Base-by-base conservation (phyloP, 1,284 basidiomycete species). In the Cutaneotrichosporon sp. region DNA sequence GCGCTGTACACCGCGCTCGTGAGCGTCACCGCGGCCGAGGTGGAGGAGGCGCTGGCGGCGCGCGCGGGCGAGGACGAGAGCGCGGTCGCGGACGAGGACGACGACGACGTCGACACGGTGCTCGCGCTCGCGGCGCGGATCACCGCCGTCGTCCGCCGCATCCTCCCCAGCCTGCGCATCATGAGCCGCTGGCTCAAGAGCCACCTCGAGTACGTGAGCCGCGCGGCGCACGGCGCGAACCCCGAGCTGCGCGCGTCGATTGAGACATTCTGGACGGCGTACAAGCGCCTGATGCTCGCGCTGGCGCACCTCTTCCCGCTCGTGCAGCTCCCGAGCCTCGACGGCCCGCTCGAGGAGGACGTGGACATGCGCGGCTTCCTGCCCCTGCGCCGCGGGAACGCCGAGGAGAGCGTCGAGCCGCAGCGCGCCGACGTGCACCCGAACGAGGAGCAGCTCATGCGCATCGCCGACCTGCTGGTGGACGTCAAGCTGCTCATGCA, bases 391-490 rank as follows among this genome's bases (percentile, higher is more conserved):
- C 84, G 85, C 59, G 81, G 81, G 2, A 34, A 72, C 47, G 77
- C 85, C 1, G 56, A 51, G 13, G 60, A 62, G 13, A 56, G 29
- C 42, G 8, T 47, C 20, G 18, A 67, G 54, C 14, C 22, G 0
- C 71, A 67, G 20, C 31, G 20, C 24, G 65, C 36, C 43, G 59
- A 60, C 20, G 63, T 68, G 29, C 95, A 97, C 80, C 95, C 95
- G 3, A 97, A 97, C 69, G 93, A 92, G 69, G 92, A 95, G 81
- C 91, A 95, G 71, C 81, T 97, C 53, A 95, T 97, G 92, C 85
- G 95, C 62, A 90, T 98, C 58, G 84, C 86, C 33, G 95, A 97
- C 77, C 80, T 98, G 52, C 82, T 95, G 56, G 82, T 84, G 27
- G 94, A 97, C 71, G 89, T 89, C 1, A 84, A 82, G 62, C 59